A percentile compares a stretch with the other conserved stretches of the same genome.
These are phyloP conservation scores for Pharus latifolius DNA, from an alignment of 176 grass and related monocot species.

Conservation along the genomic window DNA sequence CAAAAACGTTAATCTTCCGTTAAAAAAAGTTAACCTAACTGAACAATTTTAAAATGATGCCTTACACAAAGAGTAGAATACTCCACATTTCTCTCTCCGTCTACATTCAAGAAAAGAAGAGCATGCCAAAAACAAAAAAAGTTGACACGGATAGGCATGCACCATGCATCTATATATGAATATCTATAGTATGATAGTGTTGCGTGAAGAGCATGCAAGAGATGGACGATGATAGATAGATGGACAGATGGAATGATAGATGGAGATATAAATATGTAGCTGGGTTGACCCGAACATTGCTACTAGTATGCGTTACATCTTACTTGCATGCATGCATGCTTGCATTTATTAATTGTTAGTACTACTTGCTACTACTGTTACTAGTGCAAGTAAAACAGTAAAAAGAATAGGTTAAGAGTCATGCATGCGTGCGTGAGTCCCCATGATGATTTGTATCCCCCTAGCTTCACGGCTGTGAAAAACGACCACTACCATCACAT, in stretches of 20 bases:
- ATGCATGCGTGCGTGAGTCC: constrained; percentile 1
- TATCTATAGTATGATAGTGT: not conserved
- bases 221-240: constrained; percentile 22
- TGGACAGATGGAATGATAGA: constrained; percentile 55
- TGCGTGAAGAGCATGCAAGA: constrained; percentile 44
- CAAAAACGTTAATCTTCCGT: too few species aligned
- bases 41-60: too few species aligned
- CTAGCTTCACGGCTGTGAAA: constrained; percentile 37
- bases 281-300: constrained; percentile 13
- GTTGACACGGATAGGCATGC: too few species aligned
- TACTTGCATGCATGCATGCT: not conserved
- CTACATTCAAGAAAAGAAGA: too few species aligned
- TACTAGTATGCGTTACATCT: not conserved
- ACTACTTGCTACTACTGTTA: not conserved
- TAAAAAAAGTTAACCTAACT: too few species aligned
- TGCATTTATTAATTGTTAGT: too few species aligned
- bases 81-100: too few species aligned
- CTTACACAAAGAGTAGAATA: too few species aligned
- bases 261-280: not conserved
- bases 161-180: not conserved
- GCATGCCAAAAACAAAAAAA: too few species aligned
- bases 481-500: constrained; percentile 22
- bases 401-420: not conserved
- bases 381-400: constrained; percentile 23
- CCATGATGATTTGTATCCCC: constrained; percentile 47